Evolutionary conservation across 306 rosid species (phyloP), one percentile per base, ranked within the genome.

Genomic region (Pterocarpus macrocarpus): DNA sequence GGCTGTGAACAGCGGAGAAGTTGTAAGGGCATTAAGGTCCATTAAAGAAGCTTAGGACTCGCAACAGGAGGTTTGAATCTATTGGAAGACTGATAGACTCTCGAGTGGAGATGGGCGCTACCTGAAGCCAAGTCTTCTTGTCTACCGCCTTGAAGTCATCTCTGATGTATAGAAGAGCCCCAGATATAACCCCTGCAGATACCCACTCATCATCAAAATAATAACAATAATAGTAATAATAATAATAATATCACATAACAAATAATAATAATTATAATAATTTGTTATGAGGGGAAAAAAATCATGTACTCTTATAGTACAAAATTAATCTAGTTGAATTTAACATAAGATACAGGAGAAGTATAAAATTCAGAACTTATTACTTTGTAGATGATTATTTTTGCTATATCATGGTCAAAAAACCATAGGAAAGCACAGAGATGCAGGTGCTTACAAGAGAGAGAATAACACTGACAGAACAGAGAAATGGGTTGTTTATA

Each of bases 91-190:
- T 58, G 41, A 80, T 64, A 73, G 36, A n/a, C 65, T 35, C 61
- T 47, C 14, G 1, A 22, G 28, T 11, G 8, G 4, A 47, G 9
- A 13, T 47, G 52, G 56, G 16, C 16, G 9, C 45, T 63, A 90
- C 94, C 92, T 90, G 92, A 39, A 91, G 86, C 84, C 87, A 87
- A 4, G 88, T 87, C 30, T 89, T 17, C 47, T 65, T 69, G 9
- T 87, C 92, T 7, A 91, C 89, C 11, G 79, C 69, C 32, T 73
- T 49, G 87, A 91, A 89, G 0, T 87, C 87, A 69, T 91, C 91
- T 73, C 91, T 87, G 44, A 91, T 91, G 64, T 91, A 91, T 53
- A 87, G 81, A 64, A 89, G 89, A 67, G 95, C 91, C 62, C 95
- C 95, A 34, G 92, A 89, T 79, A 87, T 85, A 53, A 90, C 92